Base-by-base conservation (phyloP, 495 filamentous ascomycete genomes). In the Acidomyces sp. region DNA sequence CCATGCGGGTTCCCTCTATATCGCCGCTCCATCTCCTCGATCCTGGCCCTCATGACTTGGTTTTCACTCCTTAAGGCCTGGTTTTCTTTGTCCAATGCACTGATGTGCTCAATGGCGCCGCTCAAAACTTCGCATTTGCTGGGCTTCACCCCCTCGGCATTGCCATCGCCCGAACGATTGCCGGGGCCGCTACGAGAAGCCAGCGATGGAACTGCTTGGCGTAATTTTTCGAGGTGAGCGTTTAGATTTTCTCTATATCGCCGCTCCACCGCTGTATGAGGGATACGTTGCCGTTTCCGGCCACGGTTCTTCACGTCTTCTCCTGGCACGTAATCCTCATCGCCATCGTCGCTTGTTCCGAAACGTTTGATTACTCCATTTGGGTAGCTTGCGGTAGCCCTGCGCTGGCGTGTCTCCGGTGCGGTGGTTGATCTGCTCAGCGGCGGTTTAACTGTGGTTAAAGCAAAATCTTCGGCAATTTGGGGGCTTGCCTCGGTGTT, bases 161-260 rank as follows among this genome's bases (percentile, higher is more conserved):
- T 10, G 4, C 20, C 17, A 18, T 9, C 19, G 4, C 19, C 34
- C 3, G n/a, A 26, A 2, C 11, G 4, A 16, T 36, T 34, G n/a
- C 17, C 13, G 4, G n/a, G 6, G 17, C 17, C 28, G 9, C n/a
- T 17, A 2, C 20, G 27, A n/a, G 25, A 10, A 2, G 43, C 43
- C n/a, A 51, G 32, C n/a, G 33, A 9, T 5, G 48, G 48, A 6
- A 51, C 43, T 16, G 34, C 24, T 23, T 43, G 31, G 3, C 48
- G 48, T 10, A 51, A 39, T 24, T 39, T 41, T 9, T 51, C 48
- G 22, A 51, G 38, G 24, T 51, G 48, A 4, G 48, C 42, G 29
- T 51, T 51, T 15, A 51, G 43, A 30, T 51, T 51, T 34, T 51
- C 48, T 2, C 48, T 29, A 35, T 51, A 51, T 15, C 48, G 42